Conservation (phyloP, 2,329 filamentous ascomycete genomes). For the Torrubiellomyces zombiae region DNA sequence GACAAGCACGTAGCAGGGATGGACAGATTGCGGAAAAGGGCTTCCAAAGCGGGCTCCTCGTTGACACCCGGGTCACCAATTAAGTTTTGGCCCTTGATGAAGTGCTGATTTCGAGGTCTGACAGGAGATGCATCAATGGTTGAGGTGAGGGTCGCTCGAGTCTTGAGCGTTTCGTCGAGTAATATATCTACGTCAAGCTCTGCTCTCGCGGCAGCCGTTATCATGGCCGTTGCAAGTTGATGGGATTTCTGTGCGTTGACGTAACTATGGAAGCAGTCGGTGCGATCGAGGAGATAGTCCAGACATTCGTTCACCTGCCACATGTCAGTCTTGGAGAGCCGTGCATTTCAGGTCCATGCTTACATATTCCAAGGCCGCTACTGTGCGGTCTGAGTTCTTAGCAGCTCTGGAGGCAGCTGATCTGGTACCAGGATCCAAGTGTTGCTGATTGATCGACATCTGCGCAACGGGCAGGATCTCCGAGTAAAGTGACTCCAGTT, state of each 20-base stretch:
- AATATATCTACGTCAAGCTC: constrained; percentile 27
- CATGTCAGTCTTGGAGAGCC: constrained; percentile 7
- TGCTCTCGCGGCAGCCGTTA: constrained; percentile 24
- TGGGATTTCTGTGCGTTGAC: constrained; percentile 29
- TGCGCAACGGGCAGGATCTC: constrained; percentile 54
- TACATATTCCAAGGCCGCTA: constrained; percentile 34
- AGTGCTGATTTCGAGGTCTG: constrained; percentile 18
- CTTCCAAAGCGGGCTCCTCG: constrained; percentile 24
- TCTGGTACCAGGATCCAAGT: constrained; percentile 41
- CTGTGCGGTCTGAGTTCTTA: constrained; percentile 25
- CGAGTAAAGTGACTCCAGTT: constrained; percentile 51
- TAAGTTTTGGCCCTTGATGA: constrained; percentile 13
- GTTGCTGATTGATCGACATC: constrained; percentile 54
- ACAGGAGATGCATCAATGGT: constrained; percentile 17
- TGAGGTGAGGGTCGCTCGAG: constrained; percentile 9
- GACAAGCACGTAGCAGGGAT: no score
- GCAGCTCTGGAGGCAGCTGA: constrained; percentile 25
- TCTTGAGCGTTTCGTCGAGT: constrained; percentile 7
- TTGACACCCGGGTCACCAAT: constrained; percentile 12
- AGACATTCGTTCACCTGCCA: constrained; percentile 34
- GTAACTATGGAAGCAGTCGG: constrained; percentile 22
- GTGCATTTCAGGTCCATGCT: constrained; percentile 7
- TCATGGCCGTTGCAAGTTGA: constrained; percentile 18
- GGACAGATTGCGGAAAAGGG: constrained; percentile 30
- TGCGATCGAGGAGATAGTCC: constrained; percentile 31